These are phyloP conservation scores for Metschnikowia santaceciliae DNA, from an alignment of 805 yeast genomes.

Conservation along the genomic window DNA sequence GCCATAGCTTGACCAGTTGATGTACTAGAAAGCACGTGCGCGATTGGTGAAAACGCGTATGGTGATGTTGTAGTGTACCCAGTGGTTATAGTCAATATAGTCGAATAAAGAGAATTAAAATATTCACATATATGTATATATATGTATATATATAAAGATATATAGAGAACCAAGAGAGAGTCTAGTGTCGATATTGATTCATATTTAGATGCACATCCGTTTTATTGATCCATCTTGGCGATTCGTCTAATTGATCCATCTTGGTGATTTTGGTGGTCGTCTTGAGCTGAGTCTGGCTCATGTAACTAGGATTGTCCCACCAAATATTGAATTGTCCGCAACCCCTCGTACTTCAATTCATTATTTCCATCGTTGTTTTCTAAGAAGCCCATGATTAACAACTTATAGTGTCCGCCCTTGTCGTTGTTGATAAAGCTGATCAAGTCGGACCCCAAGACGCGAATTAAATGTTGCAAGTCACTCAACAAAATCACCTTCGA, in stretches of 20 bases:
- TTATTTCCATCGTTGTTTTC: slow-evolving; percentile 63
- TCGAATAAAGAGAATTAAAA: too few species aligned
- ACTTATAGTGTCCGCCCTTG: slow-evolving; percentile 59
- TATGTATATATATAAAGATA: background rate
- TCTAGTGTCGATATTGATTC: background rate
- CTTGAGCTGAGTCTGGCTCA: background rate
- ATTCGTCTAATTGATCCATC: too few species aligned
- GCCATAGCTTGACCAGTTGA: slow-evolving; percentile 1
- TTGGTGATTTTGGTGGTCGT: too few species aligned
- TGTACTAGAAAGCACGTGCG: background rate
- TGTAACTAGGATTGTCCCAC: slow-evolving; percentile 57
- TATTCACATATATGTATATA: too few species aligned
- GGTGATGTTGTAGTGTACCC: background rate
- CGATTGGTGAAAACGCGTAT: background rate
- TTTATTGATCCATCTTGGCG: too few species aligned
- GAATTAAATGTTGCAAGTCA: slow-evolving; percentile 41
- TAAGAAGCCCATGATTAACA: slow-evolving; percentile 80
- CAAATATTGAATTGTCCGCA: slow-evolving; percentile 90
- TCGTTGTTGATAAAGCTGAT: slow-evolving; percentile 32
- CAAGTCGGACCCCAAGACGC: slow-evolving; percentile 38
- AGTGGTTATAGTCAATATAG: too few species aligned
- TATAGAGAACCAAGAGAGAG: background rate
- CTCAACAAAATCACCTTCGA: slow-evolving; percentile 37
- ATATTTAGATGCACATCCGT: background rate
- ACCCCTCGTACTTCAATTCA: slow-evolving; percentile 90